These are phyloP conservation scores for Anethum foeniculum DNA, from an alignment of 140 eudicot species.

Conservation along the genomic window DNA sequence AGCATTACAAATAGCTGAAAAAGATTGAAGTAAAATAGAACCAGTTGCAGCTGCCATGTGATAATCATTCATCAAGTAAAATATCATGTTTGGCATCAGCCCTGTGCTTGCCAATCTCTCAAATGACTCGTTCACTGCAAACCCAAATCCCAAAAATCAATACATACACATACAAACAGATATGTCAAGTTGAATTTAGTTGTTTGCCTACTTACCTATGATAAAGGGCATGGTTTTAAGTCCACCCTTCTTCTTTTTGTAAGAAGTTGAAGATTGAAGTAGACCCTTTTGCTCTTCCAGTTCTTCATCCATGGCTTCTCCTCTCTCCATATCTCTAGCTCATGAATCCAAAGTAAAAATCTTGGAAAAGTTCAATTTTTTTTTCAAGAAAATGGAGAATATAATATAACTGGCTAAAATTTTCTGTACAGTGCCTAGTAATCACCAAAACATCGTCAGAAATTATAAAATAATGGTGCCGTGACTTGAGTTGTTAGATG, in stretches of 20 bases:
- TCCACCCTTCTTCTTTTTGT: constrained; percentile 16
- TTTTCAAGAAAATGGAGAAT: neutral
- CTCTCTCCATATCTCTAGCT: constrained; percentile 2
- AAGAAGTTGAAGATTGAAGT: constrained; percentile 8
- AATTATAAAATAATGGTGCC: no score
- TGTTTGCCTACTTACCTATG: neutral
- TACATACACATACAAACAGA: neutral
- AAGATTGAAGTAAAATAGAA: constrained; percentile 3
- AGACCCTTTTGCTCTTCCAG: constrained; percentile 10
- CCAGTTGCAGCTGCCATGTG: constrained; percentile 16
- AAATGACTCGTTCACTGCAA: constrained; percentile 11
- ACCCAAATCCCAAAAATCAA: neutral
- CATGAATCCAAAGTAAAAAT: neutral
- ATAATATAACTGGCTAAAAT: neutral
- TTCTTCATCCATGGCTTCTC: constrained; percentile 7
- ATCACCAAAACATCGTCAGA: neutral
- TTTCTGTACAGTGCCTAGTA: neutral
- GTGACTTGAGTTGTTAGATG: neutral
- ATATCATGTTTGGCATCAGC: constrained; percentile 20
- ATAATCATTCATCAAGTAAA: constrained; percentile 21
- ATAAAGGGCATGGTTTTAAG: constrained; percentile 16
- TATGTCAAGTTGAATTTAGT: neutral
- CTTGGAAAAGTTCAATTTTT: neutral
- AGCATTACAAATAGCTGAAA: constrained; percentile 14
- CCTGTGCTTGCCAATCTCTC: constrained; percentile 24